Percentiles rank a stretch among this genome's conserved stretches.
Evolutionary conservation across 495 filamentous ascomycete species (phyloP).

Genomic region (Aspergillus indologenus): DNA sequence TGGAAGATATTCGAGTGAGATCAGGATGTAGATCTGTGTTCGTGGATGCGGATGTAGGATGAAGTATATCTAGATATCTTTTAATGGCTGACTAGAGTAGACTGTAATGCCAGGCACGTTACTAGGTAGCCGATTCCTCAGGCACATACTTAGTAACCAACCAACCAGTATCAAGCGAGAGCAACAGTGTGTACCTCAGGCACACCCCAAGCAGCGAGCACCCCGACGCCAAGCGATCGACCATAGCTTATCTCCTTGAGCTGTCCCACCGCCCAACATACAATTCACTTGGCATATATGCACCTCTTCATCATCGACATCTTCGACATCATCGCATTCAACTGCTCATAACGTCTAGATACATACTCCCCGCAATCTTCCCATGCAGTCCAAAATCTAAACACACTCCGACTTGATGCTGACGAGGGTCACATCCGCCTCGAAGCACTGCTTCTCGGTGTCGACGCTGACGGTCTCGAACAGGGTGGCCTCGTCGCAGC

Average conservation of each 20-base stretch:
- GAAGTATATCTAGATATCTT: no score
- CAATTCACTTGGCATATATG: not conserved
- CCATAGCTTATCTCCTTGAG: not conserved
- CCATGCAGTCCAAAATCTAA: slow-evolving; percentile 30
- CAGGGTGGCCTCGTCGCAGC: slow-evolving; percentile 13
- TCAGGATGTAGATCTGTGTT: no score
- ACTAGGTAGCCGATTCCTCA: no score
- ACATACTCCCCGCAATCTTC: not conserved
- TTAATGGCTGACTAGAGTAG: no score
- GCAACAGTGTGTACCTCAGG: no score
- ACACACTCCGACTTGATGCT: slow-evolving; percentile 52
- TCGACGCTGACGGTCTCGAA: slow-evolving; percentile 13
- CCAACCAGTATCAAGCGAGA: no score
- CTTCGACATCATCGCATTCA: not conserved
- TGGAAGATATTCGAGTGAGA: no score
- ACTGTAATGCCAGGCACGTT: no score
- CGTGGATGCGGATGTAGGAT: no score
- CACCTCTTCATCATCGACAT: not conserved
- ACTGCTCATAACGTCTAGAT: not conserved
- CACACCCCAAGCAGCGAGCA: not conserved
- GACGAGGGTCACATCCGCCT: slow-evolving; percentile 17
- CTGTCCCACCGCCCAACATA: not conserved
- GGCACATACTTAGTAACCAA: no score
- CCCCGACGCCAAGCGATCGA: not conserved
- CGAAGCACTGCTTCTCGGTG: slow-evolving; percentile 21